Conservation (phyloP, 1,284 basidiomycete genomes). For the Ganoderma sinense region DNA sequence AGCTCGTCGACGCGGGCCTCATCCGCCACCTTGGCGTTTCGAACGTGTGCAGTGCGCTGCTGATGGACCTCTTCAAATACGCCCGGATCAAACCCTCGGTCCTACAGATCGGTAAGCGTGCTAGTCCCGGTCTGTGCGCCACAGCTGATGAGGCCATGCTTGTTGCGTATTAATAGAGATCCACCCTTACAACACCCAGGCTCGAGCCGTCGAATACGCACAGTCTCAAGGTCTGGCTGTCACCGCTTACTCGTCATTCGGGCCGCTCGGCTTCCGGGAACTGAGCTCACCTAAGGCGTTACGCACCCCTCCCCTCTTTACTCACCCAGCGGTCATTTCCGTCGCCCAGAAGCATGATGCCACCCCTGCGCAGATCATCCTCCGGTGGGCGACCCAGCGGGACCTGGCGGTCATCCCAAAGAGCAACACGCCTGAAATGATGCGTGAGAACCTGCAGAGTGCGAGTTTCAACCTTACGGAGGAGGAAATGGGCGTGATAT, state of each 20-base stretch:
- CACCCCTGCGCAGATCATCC: constrained; percentile 34
- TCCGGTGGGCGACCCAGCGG: constrained; percentile 37
- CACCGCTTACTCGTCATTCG: constrained; percentile 38
- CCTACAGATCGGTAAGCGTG: constrained; percentile 34
- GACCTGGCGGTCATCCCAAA: constrained; percentile 37
- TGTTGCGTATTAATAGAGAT: constrained; percentile 25
- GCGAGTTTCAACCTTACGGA: constrained; percentile 25
- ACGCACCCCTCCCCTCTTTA: constrained; percentile 32
- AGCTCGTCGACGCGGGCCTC: constrained; percentile 35
- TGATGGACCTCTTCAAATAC: constrained; percentile 37
- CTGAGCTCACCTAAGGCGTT: constrained; percentile 32
- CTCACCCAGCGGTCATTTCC: constrained; percentile 30
- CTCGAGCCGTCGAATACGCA: constrained; percentile 31
- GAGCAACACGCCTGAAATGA: constrained; percentile 28
- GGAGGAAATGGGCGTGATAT: constrained; percentile 32
- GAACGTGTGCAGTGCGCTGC: constrained; percentile 34
- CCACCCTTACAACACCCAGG: constrained; percentile 37
- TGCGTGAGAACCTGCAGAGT: constrained; percentile 33
- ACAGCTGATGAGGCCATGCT: too few relatives aligned
- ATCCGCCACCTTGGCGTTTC: constrained; percentile 37
- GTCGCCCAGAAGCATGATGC: constrained; percentile 30
- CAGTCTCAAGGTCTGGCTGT: constrained; percentile 32
- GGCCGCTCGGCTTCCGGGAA: constrained; percentile 37
- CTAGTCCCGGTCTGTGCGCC: not conserved
- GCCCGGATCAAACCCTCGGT: constrained; percentile 35